Evolutionary conservation across 1,139 yeast genomes (phyloP).

Genomic region (Zygoascus meyerae): DNA sequence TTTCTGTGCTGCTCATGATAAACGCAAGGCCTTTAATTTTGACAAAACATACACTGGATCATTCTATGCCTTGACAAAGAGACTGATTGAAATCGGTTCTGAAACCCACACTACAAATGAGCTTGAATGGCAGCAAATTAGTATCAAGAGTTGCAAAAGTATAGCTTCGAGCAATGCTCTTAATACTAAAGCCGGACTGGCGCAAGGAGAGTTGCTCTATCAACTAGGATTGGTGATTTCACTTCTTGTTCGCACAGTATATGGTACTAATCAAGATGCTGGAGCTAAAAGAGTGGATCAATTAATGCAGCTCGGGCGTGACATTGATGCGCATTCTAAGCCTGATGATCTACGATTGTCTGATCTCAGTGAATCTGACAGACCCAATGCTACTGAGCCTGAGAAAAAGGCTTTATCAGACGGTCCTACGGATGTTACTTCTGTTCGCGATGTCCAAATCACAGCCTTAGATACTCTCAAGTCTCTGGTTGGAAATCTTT

Average conservation of each 20-base stretch:
- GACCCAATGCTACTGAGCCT: background rate
- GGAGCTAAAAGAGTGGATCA: too few species aligned
- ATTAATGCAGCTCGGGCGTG: background rate
- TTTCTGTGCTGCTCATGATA: slow-evolving; percentile 62
- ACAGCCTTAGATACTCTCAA: slow-evolving; percentile 31
- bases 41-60: slow-evolving; percentile 54
- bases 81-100: slow-evolving; percentile 20
- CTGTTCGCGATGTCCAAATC: slow-evolving; percentile 8
- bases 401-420: background rate
- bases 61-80: slow-evolving; percentile 40
- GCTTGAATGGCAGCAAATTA: slow-evolving; percentile 46
- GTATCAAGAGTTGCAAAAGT: slow-evolving; percentile 42
- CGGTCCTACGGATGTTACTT: background rate
- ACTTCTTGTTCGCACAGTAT: too few species aligned
- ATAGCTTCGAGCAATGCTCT: slow-evolving; percentile 43
- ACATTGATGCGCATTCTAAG: background rate
- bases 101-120: slow-evolving; percentile 33
- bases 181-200: slow-evolving; percentile 37
- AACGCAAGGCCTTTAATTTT: slow-evolving; percentile 59
- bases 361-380: slow-evolving; percentile 3
- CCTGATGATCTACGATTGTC: slow-evolving; percentile 1
- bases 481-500: slow-evolving; percentile 37
- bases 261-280: too few species aligned
- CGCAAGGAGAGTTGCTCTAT: slow-evolving; percentile 4
- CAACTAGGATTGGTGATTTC: too few species aligned